Evolutionary conservation across 345 rosid genomes (phyloP), one percentile per base, ranked within the genome.

Genomic region (Eucalyptus viminalis): DNA sequence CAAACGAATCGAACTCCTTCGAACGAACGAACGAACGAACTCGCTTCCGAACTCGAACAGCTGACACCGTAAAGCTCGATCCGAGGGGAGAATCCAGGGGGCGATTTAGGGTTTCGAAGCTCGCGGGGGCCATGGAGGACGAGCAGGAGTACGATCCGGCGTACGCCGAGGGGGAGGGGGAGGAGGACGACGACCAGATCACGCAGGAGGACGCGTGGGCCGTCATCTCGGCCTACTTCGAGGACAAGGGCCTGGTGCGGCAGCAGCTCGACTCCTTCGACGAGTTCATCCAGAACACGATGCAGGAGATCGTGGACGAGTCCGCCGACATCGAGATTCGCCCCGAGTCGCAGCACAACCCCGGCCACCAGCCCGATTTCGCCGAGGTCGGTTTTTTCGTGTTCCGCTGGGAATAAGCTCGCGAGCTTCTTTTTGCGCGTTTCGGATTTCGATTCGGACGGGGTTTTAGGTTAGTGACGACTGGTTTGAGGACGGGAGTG

Each of bases 301-400:
- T 98, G 99, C 99, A 97, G 91, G 99, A 98, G 90, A 98, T 97
- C 22, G 97, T 98, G 11, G 99, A 97, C 65, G 97, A 98, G 88
- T 97, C 99, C 3, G 95, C 99, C 6, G 98, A 96, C 88, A 97
- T 98, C 50, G 98, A 97, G 95, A 98, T 98, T 93, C 96, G 99
- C 5, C 99, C 99, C 21, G 98, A 98, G 91, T 97, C 99, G 13
- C 99, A 98, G 94, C 99, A 98, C 87, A 97, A 97, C 91, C 99
- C 99, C 47, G 97, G 99, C 9, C 97, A 95, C 87, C 99, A 96
- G 90, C 91, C 99, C 6, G 99, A 98, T 95, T 93, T 95, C 40
- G 99, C 97, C 25, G 99, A 98, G 99, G 99, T 97, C 37, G 76
- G 58, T 87, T 24, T 88, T 34, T 14, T 72, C 53, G 21, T 27